phyloP scores from a whole-genome alignment of 305 asterid species.

The Ruellia speciosa region DNA sequence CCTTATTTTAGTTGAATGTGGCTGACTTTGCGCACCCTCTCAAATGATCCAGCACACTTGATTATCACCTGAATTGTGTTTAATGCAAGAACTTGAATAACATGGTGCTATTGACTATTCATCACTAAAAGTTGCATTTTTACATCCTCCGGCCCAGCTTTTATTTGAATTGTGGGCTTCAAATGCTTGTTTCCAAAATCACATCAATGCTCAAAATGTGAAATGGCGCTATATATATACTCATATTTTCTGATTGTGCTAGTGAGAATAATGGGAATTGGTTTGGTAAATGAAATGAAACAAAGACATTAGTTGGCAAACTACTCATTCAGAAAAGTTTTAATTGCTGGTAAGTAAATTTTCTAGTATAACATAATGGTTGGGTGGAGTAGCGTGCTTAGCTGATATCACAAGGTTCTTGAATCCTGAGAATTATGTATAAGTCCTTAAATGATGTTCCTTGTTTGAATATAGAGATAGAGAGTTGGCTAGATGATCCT shows the following conservation, averaged over 20 bases:
- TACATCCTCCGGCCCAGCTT: background rate
- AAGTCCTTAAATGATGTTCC: too few species aligned
- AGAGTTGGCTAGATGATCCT: too few species aligned
- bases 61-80: background rate
- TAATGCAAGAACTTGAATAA: background rate
- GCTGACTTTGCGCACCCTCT: background rate
- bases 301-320: background rate
- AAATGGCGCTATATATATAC: background rate
- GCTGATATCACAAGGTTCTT: too few species aligned
- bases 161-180: background rate
- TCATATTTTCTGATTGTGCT: too few species aligned
- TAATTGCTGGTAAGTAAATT: background rate
- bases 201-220: background rate
- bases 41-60: background rate
- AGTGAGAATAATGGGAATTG: too few species aligned
- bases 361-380: background rate
- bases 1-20: slow-evolving; percentile 3
- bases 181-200: slow-evolving; percentile 6
- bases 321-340: background rate
- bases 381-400: too few species aligned
- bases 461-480: too few species aligned
- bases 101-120: background rate
- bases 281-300: background rate
- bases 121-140: slow-evolving; percentile 7
- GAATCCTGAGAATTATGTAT: too few species aligned